phyloP scores from a whole-genome alignment of 139 green algal genomes.

The Pseudopediastrum boryanum region DNA sequence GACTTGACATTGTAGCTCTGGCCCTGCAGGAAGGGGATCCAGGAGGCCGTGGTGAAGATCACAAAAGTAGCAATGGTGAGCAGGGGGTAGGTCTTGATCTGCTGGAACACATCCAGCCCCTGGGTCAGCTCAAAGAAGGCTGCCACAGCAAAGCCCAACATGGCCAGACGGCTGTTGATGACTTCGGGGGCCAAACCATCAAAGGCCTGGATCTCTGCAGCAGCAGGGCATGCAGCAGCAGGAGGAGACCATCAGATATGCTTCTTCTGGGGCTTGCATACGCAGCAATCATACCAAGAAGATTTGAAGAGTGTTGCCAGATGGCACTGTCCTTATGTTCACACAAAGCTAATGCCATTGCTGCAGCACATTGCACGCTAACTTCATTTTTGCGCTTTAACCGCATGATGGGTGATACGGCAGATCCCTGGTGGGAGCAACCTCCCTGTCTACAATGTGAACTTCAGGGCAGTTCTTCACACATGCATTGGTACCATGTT shows the following conservation, averaged over 20 bases:
- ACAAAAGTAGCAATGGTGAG: conserved; percentile 30
- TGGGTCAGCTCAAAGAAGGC: conserved; percentile 38
- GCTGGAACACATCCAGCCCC: conserved; percentile 32
- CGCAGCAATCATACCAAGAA: neutral
- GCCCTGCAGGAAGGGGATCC: conserved; percentile 52
- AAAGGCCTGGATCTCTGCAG: conserved; percentile 52
- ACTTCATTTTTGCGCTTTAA: too few relatives aligned
- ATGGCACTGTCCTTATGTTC: neutral
- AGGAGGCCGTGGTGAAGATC: conserved; percentile 40
- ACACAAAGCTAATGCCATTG: neutral
- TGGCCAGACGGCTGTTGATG: conserved; percentile 34
- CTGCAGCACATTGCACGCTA: neutral
- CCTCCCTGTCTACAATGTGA: too few relatives aligned
- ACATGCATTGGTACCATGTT: too few relatives aligned
- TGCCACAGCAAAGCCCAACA: conserved; percentile 33
- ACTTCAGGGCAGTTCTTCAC: too few relatives aligned
- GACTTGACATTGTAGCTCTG: conserved; percentile 44
- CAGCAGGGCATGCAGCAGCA: neutral
- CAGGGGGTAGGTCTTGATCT: conserved; percentile 28
- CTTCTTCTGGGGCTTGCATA: neutral
- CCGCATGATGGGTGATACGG: too few relatives aligned
- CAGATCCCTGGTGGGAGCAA: too few relatives aligned
- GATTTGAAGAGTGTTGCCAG: neutral
- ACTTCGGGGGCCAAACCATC: conserved; percentile 38
- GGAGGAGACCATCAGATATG: too few relatives aligned